These are phyloP conservation scores for Camelina laxa DNA, from an alignment of 345 rosid species.

Conservation along the genomic window DNA sequence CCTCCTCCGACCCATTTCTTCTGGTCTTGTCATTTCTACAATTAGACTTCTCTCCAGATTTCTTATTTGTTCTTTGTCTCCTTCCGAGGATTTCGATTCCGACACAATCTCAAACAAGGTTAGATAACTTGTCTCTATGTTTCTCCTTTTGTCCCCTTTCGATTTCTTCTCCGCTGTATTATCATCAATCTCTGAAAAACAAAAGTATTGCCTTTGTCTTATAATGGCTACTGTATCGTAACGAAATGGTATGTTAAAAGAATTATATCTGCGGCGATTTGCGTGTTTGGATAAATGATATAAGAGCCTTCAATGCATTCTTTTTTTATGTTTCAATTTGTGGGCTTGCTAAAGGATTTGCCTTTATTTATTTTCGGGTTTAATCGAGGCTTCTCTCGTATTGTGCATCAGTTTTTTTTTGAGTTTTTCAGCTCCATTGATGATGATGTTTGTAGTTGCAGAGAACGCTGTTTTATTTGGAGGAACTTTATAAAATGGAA, in stretches of 20 bases:
- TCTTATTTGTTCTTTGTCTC: conserved; percentile 20
- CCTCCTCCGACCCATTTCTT: conserved; percentile 28
- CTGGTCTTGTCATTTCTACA: conserved; percentile 24
- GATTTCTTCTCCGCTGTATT: neutral
- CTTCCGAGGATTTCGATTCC: conserved; percentile 33
- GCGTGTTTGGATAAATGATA: neutral
- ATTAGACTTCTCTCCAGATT: conserved; percentile 15
- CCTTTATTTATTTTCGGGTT: neutral
- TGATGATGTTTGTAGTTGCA: conserved; percentile 26
- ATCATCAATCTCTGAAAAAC: neutral
- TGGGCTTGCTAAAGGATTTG: neutral
- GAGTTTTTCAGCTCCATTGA: conserved; percentile 23
- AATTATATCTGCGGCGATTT: neutral
- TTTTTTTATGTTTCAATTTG: neutral
- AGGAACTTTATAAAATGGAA: conserved; percentile 4
- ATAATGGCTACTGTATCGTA: conserved; percentile 11
- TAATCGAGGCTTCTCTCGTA: conserved; percentile 2
- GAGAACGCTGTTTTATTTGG: neutral
- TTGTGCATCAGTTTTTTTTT: neutral
- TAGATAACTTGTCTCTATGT: conserved; percentile 1
- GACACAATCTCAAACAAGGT: conserved; percentile 31
- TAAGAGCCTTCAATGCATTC: neutral
- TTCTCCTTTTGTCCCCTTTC: conserved; percentile 17
- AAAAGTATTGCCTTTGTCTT: conserved; percentile 14
- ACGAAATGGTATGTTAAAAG: neutral